These are phyloP conservation scores for Adansonia gregorii DNA, from an alignment of 441 rosid species.

Conservation along the genomic window DNA sequence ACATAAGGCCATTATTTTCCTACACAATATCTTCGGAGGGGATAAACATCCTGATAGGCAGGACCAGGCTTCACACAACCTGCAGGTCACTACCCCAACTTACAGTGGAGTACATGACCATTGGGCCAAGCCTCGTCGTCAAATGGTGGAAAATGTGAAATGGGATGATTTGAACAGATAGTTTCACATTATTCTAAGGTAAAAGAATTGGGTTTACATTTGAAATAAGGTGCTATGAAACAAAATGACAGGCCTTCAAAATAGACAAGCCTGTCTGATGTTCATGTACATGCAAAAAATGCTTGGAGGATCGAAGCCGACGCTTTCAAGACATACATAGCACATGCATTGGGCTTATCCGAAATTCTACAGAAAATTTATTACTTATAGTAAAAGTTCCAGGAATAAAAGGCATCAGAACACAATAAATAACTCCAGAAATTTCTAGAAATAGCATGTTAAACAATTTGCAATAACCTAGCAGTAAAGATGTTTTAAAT, in stretches of 20 bases:
- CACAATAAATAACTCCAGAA: neutral
- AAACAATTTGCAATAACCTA: conserved; percentile 17
- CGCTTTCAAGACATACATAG: neutral
- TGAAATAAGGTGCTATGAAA: neutral
- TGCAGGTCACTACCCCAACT: neutral
- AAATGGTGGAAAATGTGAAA: conserved; percentile 2
- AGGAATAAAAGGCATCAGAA: neutral
- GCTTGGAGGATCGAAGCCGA: neutral
- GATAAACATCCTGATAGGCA: neutral
- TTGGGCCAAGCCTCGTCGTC: conserved; percentile 15
- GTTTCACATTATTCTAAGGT: neutral
- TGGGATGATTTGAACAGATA: neutral
- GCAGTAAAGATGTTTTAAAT: conserved; percentile 12
- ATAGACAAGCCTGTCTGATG: conserved; percentile 9
- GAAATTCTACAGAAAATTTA: conserved; percentile 11
- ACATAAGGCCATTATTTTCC: neutral
- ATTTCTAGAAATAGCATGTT: neutral
- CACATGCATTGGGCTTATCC: neutral
- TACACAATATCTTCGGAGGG: neutral
- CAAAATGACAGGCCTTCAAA: conserved; percentile 7
- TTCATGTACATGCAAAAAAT: conserved; percentile 9
- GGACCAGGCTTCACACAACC: neutral
- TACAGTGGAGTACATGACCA: neutral
- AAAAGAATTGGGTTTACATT: neutral
- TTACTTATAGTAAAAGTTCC: conserved; percentile 18